Percentiles rank a stretch among this genome's conserved stretches.
Evolutionary conservation across 1,284 basidiomycete genomes (phyloP).

Genomic region (Gymnopus androsaceus): DNA sequence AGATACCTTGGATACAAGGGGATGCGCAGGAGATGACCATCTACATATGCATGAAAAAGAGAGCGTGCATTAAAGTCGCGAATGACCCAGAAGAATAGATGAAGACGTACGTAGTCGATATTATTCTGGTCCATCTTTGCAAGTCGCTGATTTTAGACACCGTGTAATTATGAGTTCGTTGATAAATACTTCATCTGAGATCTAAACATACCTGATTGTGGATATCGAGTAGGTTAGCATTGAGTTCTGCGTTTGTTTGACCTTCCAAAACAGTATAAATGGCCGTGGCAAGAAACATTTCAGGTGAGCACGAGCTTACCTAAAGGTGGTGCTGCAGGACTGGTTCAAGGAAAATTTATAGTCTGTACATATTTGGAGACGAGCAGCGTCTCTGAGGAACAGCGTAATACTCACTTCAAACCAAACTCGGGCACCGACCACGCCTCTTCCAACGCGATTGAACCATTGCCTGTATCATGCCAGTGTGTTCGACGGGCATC

Average conservation of each 20-base stretch:
- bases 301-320: neutral
- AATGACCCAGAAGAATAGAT: neutral
- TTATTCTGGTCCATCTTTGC: constrained; percentile 14
- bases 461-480: constrained; percentile 35
- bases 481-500: constrained; percentile 18
- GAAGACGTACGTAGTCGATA: constrained; percentile 14
- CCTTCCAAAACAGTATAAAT: neutral
- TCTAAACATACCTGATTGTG: too few relatives aligned
- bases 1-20: constrained; percentile 30
- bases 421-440: constrained; percentile 40
- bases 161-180: too few relatives aligned
- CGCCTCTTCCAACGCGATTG: constrained; percentile 43
- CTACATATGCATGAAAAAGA: constrained; percentile 20
- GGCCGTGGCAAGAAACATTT: neutral
- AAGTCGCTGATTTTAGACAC: constrained; percentile 17
- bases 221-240: constrained; percentile 13
- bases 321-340: neutral
- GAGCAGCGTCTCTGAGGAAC: neutral
- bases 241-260: constrained; percentile 3
- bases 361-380: neutral
- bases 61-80: neutral
- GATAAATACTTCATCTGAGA: too few relatives aligned
- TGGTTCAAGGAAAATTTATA: neutral
- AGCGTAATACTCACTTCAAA: constrained; percentile 15
- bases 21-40: constrained; percentile 43